Evolutionary conservation across 306 rosid genomes (phyloP).

Genomic region (Argentina anserina): DNA sequence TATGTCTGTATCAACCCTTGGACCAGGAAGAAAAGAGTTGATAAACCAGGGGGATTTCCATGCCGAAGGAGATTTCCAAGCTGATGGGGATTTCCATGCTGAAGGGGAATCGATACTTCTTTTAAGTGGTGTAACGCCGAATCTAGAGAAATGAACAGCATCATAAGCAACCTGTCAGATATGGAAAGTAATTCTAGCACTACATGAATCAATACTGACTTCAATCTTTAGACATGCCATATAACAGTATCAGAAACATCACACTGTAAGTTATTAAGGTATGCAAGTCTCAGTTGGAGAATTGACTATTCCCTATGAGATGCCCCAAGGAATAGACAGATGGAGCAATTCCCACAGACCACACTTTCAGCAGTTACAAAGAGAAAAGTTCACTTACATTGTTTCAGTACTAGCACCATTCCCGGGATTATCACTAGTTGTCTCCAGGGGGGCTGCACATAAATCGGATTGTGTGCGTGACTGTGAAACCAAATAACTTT

Average conservation of each 20-base stretch:
- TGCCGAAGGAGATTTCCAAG: constrained; percentile 96
- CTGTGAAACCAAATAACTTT: constrained; percentile 40
- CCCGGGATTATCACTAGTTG: constrained; percentile 34
- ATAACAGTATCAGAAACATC: neutral
- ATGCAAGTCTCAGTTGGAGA: neutral
- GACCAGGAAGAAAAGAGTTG: constrained; percentile 65
- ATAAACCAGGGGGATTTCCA: constrained; percentile 97
- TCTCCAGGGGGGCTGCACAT: constrained; percentile 43
- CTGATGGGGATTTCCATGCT: constrained; percentile 94
- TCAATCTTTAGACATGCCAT: neutral
- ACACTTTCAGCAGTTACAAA: neutral
- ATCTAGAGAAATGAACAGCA: constrained; percentile 48
- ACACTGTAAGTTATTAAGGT: neutral
- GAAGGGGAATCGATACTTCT: constrained; percentile 96
- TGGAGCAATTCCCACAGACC: neutral
- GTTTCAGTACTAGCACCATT: constrained; percentile 44
- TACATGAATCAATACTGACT: neutral
- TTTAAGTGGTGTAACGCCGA: constrained; percentile 74
- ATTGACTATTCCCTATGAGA: neutral
- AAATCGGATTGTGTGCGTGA: constrained; percentile 38
- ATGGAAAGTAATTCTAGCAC: neutral
- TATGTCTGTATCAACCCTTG: constrained; percentile 76
- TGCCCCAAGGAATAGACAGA: neutral
- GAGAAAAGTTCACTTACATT: constrained; percentile 54
- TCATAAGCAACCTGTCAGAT: constrained; percentile 23